A percentile compares a stretch with the other conserved stretches of the same genome.
Evolutionary conservation across 805 yeast genomes (phyloP).

Genomic region (Kodamaea laetipori): DNA sequence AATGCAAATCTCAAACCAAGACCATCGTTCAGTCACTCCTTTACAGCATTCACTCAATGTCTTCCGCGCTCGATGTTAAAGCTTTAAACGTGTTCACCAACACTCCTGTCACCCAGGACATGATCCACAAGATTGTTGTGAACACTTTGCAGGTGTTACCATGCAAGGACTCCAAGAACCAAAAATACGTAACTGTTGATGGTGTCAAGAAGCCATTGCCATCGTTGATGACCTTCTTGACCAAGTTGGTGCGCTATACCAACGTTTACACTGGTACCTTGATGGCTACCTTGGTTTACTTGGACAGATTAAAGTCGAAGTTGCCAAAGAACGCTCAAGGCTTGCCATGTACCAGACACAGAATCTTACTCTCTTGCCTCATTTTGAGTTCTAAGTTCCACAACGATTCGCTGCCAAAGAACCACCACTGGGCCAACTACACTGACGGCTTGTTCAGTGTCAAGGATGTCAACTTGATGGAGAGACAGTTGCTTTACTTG

Average conservation of each 20-base stretch:
- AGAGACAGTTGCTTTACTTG: conserved; percentile 67
- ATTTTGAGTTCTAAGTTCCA: conserved; percentile 73
- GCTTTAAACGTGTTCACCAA: conserved; percentile 61
- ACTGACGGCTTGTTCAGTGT: conserved; percentile 70
- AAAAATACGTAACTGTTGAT: conserved; percentile 22
- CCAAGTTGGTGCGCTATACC: conserved; percentile 69
- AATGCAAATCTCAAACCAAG: background rate
- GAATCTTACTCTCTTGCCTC: conserved; percentile 73
- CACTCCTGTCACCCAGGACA: conserved; percentile 72
- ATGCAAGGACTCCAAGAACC: conserved; percentile 47
- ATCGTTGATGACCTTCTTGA: conserved; percentile 72
- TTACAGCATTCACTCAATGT: conserved; percentile 1
- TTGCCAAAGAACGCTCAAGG: conserved; percentile 76
- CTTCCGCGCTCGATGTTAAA: conserved; percentile 35
- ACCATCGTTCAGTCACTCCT: conserved; percentile 7
- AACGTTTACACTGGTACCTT: conserved; percentile 81
- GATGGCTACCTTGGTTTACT: conserved; percentile 69
- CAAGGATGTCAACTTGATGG: conserved; percentile 78
- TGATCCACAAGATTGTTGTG: conserved; percentile 69
- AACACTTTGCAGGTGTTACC: conserved; percentile 69
- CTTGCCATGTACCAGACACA: conserved; percentile 75
- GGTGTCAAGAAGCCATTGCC: conserved; percentile 52
- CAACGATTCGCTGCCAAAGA: conserved; percentile 78
- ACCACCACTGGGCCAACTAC: conserved; percentile 76
- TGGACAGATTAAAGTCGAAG: conserved; percentile 59